These are phyloP conservation scores for Plasmodium fragile DNA, from an alignment of 169 alveolate species.

Conservation along the genomic window DNA sequence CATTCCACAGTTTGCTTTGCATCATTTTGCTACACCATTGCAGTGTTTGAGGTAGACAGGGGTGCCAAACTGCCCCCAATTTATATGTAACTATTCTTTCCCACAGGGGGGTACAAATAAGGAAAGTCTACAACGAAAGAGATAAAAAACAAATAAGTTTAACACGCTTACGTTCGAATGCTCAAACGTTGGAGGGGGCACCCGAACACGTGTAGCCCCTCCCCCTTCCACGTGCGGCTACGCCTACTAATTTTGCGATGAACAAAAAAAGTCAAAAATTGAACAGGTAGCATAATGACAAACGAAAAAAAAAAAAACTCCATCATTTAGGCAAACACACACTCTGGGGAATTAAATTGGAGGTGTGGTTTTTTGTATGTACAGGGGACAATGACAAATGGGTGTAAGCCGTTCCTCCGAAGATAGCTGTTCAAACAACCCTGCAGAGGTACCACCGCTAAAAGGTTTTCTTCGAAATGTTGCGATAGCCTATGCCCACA, in stretches of 20 bases:
- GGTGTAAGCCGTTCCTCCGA: background rate
- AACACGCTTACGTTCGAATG: background rate
- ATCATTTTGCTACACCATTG: background rate
- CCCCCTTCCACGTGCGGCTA: background rate
- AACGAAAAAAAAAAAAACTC: background rate
- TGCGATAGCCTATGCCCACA: slow-evolving; percentile 73
- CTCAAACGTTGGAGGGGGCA: background rate
- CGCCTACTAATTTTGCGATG: background rate
- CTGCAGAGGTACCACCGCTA: background rate
- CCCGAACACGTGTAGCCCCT: background rate
- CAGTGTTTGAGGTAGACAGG: background rate
- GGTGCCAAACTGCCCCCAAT: background rate
- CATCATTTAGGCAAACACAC: background rate
- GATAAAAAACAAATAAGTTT: background rate
- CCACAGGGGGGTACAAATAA: background rate
- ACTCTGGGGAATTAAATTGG: background rate
- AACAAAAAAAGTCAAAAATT: background rate
- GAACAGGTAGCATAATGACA: background rate
- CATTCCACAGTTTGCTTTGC: background rate
- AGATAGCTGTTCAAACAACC: background rate
- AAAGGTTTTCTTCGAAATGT: slow-evolving; percentile 66
- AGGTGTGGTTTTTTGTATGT: background rate
- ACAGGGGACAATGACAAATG: background rate
- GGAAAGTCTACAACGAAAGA: background rate
- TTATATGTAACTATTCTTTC: background rate